These are phyloP conservation scores for Ilyonectria sp. DNA, from an alignment of 2,329 filamentous ascomycete species.

Conservation along the genomic window DNA sequence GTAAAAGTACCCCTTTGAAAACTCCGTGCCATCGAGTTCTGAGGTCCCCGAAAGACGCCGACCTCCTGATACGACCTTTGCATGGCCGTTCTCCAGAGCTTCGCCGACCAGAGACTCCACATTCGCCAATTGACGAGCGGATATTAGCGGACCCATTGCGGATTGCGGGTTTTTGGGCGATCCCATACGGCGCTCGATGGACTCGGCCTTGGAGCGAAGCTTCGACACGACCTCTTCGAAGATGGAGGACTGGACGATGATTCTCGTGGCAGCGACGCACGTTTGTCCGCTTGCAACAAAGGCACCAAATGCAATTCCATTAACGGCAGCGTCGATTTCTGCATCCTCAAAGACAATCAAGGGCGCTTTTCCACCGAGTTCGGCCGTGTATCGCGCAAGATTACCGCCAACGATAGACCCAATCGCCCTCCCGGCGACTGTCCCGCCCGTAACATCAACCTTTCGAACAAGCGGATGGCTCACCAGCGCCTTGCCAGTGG, in stretches of 20 bases:
- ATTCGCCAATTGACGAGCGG: constrained; percentile 73
- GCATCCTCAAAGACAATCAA: constrained; percentile 78
- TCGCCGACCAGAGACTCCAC: constrained; percentile 77
- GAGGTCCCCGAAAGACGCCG: constrained; percentile 64
- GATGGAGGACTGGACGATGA: constrained; percentile 80
- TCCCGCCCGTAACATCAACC: constrained; percentile 84
- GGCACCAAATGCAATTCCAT: constrained; percentile 75
- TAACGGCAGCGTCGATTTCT: constrained; percentile 76
- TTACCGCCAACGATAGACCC: constrained; percentile 77
- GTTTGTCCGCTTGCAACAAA: constrained; percentile 71
- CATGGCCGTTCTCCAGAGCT: constrained; percentile 69
- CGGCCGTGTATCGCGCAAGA: constrained; percentile 78
- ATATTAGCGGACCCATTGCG: constrained; percentile 77
- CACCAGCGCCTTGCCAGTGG: constrained; percentile 68
- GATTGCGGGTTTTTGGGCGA: constrained; percentile 69
- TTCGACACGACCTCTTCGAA: constrained; percentile 75
- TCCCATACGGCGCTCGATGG: constrained; percentile 69
- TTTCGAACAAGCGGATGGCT: constrained; percentile 71
- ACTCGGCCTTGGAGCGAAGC: constrained; percentile 75
- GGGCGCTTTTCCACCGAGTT: constrained; percentile 81
- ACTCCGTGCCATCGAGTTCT: constrained; percentile 64
- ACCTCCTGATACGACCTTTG: constrained; percentile 60
- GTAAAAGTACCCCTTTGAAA: constrained; percentile 79
- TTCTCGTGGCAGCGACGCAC: constrained; percentile 79
- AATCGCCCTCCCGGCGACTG: constrained; percentile 77